Evolutionary conservation across 441 rosid species (phyloP), one percentile per base, ranked within the genome.

Genomic region (Pelargonium australe): DNA sequence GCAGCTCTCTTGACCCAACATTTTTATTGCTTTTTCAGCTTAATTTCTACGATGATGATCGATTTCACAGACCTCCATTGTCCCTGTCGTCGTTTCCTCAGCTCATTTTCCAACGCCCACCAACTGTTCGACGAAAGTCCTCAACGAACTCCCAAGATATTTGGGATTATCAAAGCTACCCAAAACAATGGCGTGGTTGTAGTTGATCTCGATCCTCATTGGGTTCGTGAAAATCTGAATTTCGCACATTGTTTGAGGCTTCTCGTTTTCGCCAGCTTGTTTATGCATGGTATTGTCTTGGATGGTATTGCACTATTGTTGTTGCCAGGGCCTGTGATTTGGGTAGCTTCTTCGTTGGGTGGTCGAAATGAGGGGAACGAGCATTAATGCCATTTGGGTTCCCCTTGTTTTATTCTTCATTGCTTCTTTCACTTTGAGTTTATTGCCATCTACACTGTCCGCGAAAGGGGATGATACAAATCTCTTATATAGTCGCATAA

Each of bases 301-400:
- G 37, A 31, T 31, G 37, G 37, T 31, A 31, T 31, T 31, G 37
- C 5, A 31, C 37, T 31, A 31, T 31, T 31, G 37, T 31, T 31
- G 37, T 31, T 31, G 37, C 37, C 37, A 31, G 37, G 37, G 37
- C 37, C 37, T 31, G 37, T 31, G 37, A 31, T 31, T 31, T 31
- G 37, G 37, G 37, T 31, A 31, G 37, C 37, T 31, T 31, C 37
- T 31, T 31, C 37, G 37, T 31, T 5, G 37, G 62, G 62, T 17
- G 28, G 17, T 57, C 28, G 62, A 19, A 57, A 57, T 57, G 62
- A 16, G 62, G 62, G 62, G 62, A 57, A 23, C 62, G 10, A 57
- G 62, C 62, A 57, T 57, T 57, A 25, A 57, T 57, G 62, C 62
- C 62, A 5, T 7, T 57, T 57, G 62, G 62, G 62, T 14, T 57